Evolutionary conservation across 1,284 basidiomycete species (phyloP).

Genomic region (Heterobasidion irregulare): DNA sequence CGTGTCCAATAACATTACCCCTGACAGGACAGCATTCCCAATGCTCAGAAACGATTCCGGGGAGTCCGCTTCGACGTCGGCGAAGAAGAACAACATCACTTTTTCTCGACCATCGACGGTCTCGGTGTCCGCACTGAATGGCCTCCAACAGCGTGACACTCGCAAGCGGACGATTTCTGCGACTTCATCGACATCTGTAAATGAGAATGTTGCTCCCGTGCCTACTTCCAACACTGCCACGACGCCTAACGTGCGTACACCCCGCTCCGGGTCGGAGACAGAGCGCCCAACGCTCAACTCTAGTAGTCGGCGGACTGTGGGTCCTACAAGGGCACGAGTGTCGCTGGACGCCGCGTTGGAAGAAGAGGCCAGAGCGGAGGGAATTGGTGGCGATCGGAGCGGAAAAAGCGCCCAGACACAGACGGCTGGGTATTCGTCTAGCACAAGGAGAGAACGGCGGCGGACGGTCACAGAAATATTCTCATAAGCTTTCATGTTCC

Average conservation of each 20-base stretch:
- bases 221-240: conserved; percentile 4
- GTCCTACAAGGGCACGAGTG: conserved; percentile 28
- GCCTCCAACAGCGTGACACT: conserved; percentile 40
- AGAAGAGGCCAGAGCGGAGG: conserved; percentile 11
- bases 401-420: conserved; percentile 22
- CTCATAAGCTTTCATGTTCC: conserved; percentile 7
- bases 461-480: conserved; percentile 45
- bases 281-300: conserved; percentile 34
- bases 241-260: conserved; percentile 4
- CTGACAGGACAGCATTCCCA: conserved; percentile 28
- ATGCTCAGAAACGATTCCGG: conserved; percentile 36
- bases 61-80: conserved; percentile 13
- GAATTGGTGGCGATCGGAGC: conserved; percentile 21
- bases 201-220: conserved; percentile 1
- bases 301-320: conserved; percentile 30
- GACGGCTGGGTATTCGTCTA: conserved; percentile 26
- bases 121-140: conserved; percentile 43
- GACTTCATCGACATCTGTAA: background rate
- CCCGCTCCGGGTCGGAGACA: conserved; percentile 42
- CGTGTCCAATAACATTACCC: conserved; percentile 35
- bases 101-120: conserved; percentile 53
- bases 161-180: conserved; percentile 29
- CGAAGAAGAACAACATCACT: conserved; percentile 35
- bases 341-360: conserved; percentile 33
- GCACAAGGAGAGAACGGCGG: conserved; percentile 30